A percentile compares a stretch with the other conserved stretches of the same genome.
These are phyloP conservation scores for Mikania micrantha DNA, from an alignment of 129 eudicot species.

Conservation along the genomic window DNA sequence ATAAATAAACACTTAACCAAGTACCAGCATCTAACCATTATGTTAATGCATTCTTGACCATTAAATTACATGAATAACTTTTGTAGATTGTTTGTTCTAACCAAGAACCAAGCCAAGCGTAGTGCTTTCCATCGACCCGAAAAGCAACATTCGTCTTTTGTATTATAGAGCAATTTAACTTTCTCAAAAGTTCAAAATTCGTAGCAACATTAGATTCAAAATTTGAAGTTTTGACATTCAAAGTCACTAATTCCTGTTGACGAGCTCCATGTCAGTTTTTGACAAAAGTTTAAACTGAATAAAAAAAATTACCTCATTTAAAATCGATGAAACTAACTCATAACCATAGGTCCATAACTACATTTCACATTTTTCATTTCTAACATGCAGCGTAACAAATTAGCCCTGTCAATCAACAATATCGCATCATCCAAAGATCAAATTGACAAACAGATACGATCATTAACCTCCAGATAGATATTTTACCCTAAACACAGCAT, in stretches of 20 bases:
- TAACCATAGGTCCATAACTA: constrained; percentile 15
- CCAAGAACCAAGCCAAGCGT: not conserved
- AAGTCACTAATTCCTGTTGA: not conserved
- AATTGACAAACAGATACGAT: not conserved
- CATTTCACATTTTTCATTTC: constrained; percentile 5
- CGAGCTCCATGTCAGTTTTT: not conserved
- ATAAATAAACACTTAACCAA: not conserved
- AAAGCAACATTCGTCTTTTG: not conserved
- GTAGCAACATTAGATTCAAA: not conserved
- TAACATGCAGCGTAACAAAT: constrained; percentile 12
- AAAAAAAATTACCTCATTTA: not conserved
- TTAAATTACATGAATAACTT: not conserved
- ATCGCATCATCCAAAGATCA: constrained; percentile 1
- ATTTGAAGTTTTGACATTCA: not conserved
- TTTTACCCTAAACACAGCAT: not conserved
- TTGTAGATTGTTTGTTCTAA: not conserved
- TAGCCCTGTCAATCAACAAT: constrained; percentile 16
- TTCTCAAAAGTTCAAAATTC: not conserved
- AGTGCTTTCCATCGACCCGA: not conserved
- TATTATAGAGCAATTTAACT: not conserved
- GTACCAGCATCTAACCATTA: not conserved
- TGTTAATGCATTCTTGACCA: not conserved
- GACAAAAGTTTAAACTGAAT: not conserved
- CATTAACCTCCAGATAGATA: not conserved
- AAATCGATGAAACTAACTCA: constrained; percentile 9